These are phyloP conservation scores for Amniculicola lignicola DNA, from an alignment of 495 filamentous ascomycete genomes.

Conservation along the genomic window DNA sequence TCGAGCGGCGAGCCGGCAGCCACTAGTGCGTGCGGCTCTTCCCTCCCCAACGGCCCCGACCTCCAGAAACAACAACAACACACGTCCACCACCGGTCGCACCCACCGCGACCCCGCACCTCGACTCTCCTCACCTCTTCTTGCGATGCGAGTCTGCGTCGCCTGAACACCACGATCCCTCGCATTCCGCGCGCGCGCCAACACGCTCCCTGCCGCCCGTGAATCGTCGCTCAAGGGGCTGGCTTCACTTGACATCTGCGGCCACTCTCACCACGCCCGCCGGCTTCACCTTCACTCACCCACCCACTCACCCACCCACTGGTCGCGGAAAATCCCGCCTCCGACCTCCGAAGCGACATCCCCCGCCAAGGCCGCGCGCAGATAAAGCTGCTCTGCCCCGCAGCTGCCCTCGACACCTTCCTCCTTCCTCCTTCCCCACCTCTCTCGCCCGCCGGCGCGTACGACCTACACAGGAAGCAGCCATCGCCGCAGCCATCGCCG, in stretches of 20 bases:
- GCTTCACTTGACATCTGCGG: neutral
- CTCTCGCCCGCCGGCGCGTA: too few relatives aligned
- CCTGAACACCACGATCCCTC: neutral
- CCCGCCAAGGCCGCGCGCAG: neutral
- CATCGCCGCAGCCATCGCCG: neutral
- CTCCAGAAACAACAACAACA: slow-evolving; percentile 22
- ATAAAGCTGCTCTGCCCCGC: neutral
- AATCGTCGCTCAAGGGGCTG: neutral
- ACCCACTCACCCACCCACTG: neutral
- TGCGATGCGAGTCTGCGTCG: slow-evolving; percentile 14
- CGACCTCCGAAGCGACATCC: neutral
- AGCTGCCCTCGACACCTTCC: too few relatives aligned
- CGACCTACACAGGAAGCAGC: too few relatives aligned
- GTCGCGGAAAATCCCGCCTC: neutral
- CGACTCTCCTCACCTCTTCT: neutral
- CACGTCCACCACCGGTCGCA: slow-evolving; percentile 6
- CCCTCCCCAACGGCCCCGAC: neutral
- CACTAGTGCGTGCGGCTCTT: slow-evolving; percentile 22
- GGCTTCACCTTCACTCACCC: slow-evolving; percentile 1
- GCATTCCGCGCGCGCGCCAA: neutral
- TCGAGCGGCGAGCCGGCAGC: too few relatives aligned
- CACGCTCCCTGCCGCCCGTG: too few relatives aligned
- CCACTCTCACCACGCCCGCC: slow-evolving; percentile 2
- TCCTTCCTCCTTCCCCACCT: too few relatives aligned
- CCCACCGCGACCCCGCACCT: neutral